Conservation (phyloP, 1,284 basidiomycete genomes). For the Psilocybe mexicana region DNA sequence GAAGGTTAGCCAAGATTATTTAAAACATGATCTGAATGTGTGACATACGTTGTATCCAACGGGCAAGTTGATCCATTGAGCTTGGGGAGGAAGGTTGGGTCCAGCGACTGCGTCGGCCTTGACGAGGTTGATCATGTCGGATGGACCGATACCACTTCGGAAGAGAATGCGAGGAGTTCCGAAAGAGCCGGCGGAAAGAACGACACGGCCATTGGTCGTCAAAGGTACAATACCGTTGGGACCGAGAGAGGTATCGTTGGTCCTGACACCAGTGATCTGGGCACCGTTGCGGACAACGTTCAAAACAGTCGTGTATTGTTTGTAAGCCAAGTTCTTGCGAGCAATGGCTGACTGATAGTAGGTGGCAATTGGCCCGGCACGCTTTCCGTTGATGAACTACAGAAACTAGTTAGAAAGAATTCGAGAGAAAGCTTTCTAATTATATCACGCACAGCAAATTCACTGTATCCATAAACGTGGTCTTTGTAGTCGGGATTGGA, state of each 20-base stretch:
- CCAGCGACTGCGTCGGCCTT: slow-evolving; percentile 46
- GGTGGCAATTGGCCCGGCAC: slow-evolving; percentile 58
- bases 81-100: slow-evolving; percentile 47
- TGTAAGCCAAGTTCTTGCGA: slow-evolving; percentile 56
- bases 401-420: not conserved
- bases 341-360: slow-evolving; percentile 57
- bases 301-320: slow-evolving; percentile 47
- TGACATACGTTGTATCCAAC: slow-evolving; percentile 48
- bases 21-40: not conserved
- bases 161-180: slow-evolving; percentile 62
- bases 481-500: slow-evolving; percentile 56
- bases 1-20: not conserved
- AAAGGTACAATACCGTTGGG: slow-evolving; percentile 56
- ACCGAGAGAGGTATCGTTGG: slow-evolving; percentile 57
- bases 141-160: slow-evolving; percentile 62
- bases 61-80: slow-evolving; percentile 59
- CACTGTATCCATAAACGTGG: slow-evolving; percentile 58
- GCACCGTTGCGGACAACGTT: slow-evolving; percentile 61
- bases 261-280: slow-evolving; percentile 58
- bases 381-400: slow-evolving; percentile 58
- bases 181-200: slow-evolving; percentile 58
- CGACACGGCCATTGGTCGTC: slow-evolving; percentile 57
- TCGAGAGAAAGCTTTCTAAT: not conserved
- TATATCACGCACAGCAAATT: slow-evolving; percentile 48
- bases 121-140: slow-evolving; percentile 57